A percentile compares a stretch with the other conserved stretches of the same genome.
phyloP scores from a whole-genome alignment of 2,329 filamentous ascomycete species.

The Paramyrothecium roridum region DNA sequence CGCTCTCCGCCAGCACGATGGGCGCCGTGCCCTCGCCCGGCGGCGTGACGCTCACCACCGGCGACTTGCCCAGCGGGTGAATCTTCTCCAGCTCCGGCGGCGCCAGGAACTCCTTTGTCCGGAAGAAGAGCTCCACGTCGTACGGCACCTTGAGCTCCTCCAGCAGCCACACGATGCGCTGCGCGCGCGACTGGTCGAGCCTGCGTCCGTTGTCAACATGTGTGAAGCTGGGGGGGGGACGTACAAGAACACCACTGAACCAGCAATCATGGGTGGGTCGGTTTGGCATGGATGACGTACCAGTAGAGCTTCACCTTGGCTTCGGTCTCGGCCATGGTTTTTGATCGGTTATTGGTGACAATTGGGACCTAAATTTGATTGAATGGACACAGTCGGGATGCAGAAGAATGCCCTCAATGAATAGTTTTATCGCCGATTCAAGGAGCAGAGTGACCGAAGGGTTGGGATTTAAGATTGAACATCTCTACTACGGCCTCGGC shows the following conservation, averaged over 20 bases:
- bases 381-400: no score
- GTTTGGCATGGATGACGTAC: no score
- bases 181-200: slow-evolving; percentile 79
- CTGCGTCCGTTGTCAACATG: slow-evolving; percentile 49
- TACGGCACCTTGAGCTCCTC: slow-evolving; percentile 80
- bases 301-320: slow-evolving; percentile 63
- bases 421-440: no score
- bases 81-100: slow-evolving; percentile 72
- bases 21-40: slow-evolving; percentile 35
- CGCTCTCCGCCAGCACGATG: slow-evolving; percentile 75
- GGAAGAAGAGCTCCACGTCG: slow-evolving; percentile 76
- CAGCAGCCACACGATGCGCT: slow-evolving; percentile 81
- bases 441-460: no score
- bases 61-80: slow-evolving; percentile 85
- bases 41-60: slow-evolving; percentile 65
- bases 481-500: no score
- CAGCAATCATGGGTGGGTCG: neutral
- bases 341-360: no score
- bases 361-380: no score
- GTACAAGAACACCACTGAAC: no score
- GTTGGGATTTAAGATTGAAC: neutral
- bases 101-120: slow-evolving; percentile 60
- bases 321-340: neutral
- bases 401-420: no score
- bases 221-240: neutral